Conservation (phyloP, 2,329 filamentous ascomycete genomes). For the Trichoderma arundinaceum region DNA sequence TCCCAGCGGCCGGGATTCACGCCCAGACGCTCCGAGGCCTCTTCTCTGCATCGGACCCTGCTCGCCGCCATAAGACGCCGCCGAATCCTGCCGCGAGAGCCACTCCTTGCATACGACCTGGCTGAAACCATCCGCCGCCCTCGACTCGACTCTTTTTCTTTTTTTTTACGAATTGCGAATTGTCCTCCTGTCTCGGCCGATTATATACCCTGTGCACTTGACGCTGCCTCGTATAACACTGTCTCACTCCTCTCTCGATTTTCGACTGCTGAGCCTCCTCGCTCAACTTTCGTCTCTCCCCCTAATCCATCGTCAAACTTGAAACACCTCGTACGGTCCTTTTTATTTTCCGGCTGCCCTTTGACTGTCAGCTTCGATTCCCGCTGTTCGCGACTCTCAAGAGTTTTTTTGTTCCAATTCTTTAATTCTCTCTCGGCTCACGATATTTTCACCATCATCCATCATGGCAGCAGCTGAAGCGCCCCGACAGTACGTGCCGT, state of each 20-base stretch:
- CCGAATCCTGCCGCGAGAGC: constrained; percentile 1
- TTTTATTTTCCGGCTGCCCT: constrained; percentile 1
- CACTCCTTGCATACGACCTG: neutral
- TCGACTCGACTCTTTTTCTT: neutral
- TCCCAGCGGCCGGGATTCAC: neutral
- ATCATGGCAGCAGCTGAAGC: constrained; percentile 47
- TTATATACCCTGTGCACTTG: neutral
- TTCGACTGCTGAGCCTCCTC: neutral
- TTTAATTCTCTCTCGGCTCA: neutral
- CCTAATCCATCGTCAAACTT: neutral
- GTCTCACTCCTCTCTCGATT: neutral
- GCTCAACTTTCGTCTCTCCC: neutral
- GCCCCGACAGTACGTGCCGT: constrained; percentile 72
- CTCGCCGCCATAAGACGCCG: neutral
- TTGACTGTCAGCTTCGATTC: neutral
- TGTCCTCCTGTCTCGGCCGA: neutral
- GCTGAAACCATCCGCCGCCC: too few relatives aligned
- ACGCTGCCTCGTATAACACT: neutral
- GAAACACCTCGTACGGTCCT: constrained; percentile 14
- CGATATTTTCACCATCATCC: neutral
- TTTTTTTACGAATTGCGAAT: neutral
- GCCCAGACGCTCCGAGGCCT: neutral
- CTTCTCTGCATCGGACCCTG: neutral
- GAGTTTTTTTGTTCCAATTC: neutral
- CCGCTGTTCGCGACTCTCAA: neutral